Conservation (phyloP, 2,329 filamentous ascomycete genomes). For the Neopestalotiopsis sp. region DNA sequence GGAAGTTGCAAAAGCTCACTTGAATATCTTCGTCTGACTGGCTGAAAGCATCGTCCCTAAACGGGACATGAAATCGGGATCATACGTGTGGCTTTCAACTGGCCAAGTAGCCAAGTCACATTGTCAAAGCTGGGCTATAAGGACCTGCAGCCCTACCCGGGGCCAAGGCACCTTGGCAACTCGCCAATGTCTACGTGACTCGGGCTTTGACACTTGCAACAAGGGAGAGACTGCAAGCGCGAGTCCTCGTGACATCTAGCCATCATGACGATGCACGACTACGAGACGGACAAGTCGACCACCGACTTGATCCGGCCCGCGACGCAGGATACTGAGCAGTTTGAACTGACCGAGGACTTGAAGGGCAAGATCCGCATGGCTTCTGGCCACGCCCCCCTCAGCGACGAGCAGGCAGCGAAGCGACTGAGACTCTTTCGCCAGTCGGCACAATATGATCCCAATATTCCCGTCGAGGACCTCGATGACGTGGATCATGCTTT, state of each 20-base stretch:
- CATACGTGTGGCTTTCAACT: neutral
- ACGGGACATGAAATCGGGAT: neutral
- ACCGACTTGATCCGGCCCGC: conserved; percentile 6
- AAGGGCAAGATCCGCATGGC: neutral
- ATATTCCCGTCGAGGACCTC: conserved; percentile 56
- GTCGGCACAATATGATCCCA: conserved; percentile 62
- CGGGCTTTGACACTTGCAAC: neutral
- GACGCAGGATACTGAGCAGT: neutral
- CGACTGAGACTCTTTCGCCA: conserved; percentile 48
- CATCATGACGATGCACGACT: neutral
- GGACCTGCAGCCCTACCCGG: neutral
- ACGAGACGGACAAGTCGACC: conserved; percentile 1
- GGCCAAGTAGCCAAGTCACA: neutral
- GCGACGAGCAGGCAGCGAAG: conserved; percentile 21
- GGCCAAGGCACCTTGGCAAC: conserved; percentile 4
- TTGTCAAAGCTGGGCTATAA: neutral
- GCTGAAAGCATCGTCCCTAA: neutral
- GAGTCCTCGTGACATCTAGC: neutral
- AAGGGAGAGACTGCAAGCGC: too few species aligned
- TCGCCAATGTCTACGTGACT: neutral
- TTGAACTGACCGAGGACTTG: neutral
- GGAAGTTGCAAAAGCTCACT: neutral
- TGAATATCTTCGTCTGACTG: neutral
- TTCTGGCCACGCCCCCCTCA: neutral
- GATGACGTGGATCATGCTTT: conserved; percentile 56